Base-by-base conservation (phyloP, 352 stramenopile genomes). In the Pythium insidiosum region DNA sequence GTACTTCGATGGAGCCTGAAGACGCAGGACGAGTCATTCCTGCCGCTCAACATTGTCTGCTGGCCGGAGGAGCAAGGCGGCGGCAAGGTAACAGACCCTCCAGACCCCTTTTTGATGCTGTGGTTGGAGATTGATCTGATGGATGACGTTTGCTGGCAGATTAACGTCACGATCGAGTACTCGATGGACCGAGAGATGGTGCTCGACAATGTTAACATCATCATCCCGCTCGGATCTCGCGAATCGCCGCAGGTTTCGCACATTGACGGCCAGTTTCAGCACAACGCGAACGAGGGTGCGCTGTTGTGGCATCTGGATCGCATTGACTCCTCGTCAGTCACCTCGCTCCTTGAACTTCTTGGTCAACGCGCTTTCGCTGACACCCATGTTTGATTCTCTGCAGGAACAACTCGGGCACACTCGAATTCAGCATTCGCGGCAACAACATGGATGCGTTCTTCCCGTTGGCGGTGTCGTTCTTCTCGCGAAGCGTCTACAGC, bases 111-210 rank as follows among this genome's bases (percentile, higher is more conserved):
- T n/a, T n/a, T n/a, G n/a, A n/a, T n/a, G n/a, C n/a, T n/a, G n/a
- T n/a, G n/a, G n/a, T n/a, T n/a, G n/a, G n/a, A n/a, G n/a, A n/a
- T n/a, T n/a, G n/a, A n/a, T n/a, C n/a, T n/a, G n/a, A n/a, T n/a
- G n/a, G n/a, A n/a, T n/a, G n/a, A n/a, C n/a, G n/a, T n/a, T n/a
- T n/a, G n/a, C n/a, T n/a, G n/a, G 18, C 34, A 80, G 65, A 83
- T 89, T 53, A 94, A 88, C 43, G 81, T 94, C 21, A 91, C 72
- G 49, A 75, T 94, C 45, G 81, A 94, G 49, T 94, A 94, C 59
- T 81, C 78, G 34, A 84, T 94, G 70, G 69, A 89, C 35, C 72
- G 78, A 41, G 74, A 91, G 50, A 91, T 94, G 81, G 68, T 79
- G 42, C 62, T 94, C n/a, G 76, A 91, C 44, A 94, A 94, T 46